These are phyloP conservation scores for Astrothelium macrocarpum DNA, from an alignment of 495 filamentous ascomycete genomes.

Conservation along the genomic window DNA sequence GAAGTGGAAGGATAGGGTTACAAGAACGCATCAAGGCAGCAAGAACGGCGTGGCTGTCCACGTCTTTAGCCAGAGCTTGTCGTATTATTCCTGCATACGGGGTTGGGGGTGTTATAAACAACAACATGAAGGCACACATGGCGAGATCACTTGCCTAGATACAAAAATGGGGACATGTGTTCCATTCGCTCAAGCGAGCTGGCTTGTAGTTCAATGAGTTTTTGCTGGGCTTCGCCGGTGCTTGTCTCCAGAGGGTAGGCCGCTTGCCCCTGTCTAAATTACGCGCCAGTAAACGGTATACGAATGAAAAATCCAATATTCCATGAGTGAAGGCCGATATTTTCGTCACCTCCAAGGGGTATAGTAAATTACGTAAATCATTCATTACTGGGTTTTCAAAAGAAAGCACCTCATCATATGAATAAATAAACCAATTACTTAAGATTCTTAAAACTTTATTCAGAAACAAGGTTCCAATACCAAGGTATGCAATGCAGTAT, in stretches of 20 bases:
- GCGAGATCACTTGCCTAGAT: not conserved
- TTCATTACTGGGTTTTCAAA: too few relatives aligned
- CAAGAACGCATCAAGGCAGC: not conserved
- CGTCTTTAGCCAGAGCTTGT: not conserved
- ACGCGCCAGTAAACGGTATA: not conserved
- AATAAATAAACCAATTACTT: not conserved
- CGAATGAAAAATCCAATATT: not conserved
- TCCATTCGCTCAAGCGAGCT: not conserved
- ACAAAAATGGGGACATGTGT: not conserved
- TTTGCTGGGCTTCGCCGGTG: not conserved
- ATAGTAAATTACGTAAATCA: too few relatives aligned
- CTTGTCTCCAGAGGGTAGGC: not conserved
- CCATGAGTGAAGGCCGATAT: not conserved
- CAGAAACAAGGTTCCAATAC: not conserved
- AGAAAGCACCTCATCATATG: not conserved
- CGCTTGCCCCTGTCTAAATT: not conserved
- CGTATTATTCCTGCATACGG: constrained; percentile 1
- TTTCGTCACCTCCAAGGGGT: not conserved
- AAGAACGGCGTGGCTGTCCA: not conserved
- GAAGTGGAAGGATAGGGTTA: not conserved
- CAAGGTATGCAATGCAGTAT: not conserved
- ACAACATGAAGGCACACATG: not conserved
- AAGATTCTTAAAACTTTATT: not conserved
- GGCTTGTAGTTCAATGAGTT: not conserved
- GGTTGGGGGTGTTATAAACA: constrained; percentile 4